Evolutionary conservation across 2,329 filamentous ascomycete species (phyloP).

Genomic region (Fusarium mangiferae): DNA sequence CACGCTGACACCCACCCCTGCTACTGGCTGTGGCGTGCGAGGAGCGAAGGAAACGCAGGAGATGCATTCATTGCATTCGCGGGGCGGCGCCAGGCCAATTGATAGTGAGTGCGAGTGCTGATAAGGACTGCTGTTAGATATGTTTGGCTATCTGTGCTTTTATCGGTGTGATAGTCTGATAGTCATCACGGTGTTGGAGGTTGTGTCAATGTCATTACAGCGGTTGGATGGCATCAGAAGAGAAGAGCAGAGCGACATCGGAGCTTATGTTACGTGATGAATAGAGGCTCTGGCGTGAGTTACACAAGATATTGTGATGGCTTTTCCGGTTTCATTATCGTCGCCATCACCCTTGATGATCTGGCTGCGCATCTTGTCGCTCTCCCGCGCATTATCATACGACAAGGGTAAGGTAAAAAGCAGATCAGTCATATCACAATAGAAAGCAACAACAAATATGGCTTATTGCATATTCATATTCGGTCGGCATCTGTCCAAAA

Average conservation of each 20-base stretch:
- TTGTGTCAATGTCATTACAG: conserved; percentile 24
- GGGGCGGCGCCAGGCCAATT: conserved; percentile 24
- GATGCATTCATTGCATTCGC: conserved; percentile 29
- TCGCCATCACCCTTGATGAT: background rate
- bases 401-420: conserved; percentile 1
- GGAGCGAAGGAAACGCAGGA: conserved; percentile 19
- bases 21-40: conserved; percentile 25
- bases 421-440: background rate
- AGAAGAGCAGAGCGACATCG: conserved; percentile 1
- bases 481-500: conserved; percentile 13
- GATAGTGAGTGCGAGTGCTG: conserved; percentile 24
- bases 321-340: background rate
- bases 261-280: conserved; percentile 8
- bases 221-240: background rate
- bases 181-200: background rate
- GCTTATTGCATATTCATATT: background rate
- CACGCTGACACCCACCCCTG: background rate
- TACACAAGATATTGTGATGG: conserved; percentile 19
- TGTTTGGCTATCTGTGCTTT: conserved; percentile 2
- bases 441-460: background rate
- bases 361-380: background rate
- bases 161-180: background rate
- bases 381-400: conserved; percentile 29
- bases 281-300: conserved; percentile 15
- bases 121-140: conserved; percentile 36